Base-by-base conservation (phyloP, 2,329 filamentous ascomycete species). In the Neospermospora avenae region DNA sequence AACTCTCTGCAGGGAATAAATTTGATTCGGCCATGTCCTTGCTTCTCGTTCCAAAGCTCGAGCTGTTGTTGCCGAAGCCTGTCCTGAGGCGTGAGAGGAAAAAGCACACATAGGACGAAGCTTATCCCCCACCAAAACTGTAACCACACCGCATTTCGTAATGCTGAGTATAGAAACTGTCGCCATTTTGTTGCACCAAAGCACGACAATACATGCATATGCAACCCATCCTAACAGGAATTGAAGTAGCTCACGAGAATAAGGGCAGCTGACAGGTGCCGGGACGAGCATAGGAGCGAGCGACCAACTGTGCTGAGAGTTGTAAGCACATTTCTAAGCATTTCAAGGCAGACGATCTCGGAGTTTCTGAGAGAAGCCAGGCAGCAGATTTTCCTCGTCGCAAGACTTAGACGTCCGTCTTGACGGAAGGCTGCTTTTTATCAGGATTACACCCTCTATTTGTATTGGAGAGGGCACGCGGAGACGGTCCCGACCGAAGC, bases 221-320 rank as follows among this genome's bases (percentile, higher is more conserved):
- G 56, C 55, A 57, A 65, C 64, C 51, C 55, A 48, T 51, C 57
- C 44, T 41, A 62, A 53, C 54, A 57, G 45, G 44, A 41, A 53
- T 60, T 62, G 28, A 35, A 35, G 51, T 45, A 57, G 54, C 62
- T 58, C 55, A 45, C 62, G 60, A 57, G 56, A 63, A 18, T 24
- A 53, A 18, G 45, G 56, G 53, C 64, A 63, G 63, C 64, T 66
- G 64, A 66, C 59, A 61, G 39, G n/a, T 20, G 20, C 20, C 44
- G 42, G 55, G 34, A 49, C 46, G 34, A 41, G 34, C n/a, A 49
- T 57, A 49, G 31, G 44, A 57, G 44, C 35, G 35, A 54, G 35
- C 51, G 16, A 3, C 14, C 35, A 54, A 10, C 28, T 25, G 51
- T 41, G 51, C 51, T 41, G 51, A 28, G 35, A 42, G 14, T 25